These are phyloP conservation scores for Exidia glandulosa DNA, from an alignment of 768 basidiomycete genomes.

Conservation along the genomic window DNA sequence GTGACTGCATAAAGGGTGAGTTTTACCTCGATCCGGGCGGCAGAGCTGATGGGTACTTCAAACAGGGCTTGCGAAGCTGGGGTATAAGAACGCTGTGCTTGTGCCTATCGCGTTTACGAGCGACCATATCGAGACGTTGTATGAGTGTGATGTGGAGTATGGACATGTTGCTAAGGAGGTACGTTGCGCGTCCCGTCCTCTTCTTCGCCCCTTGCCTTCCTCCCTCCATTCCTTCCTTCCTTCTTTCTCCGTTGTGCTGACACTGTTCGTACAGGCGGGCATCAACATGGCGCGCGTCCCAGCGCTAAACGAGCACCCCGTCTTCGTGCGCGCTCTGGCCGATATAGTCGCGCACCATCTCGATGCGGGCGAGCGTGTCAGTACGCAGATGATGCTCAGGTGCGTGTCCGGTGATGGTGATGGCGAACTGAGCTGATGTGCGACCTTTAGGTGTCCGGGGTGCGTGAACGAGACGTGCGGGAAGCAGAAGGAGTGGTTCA, in stretches of 20 bases:
- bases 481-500: slow-evolving; percentile 84
- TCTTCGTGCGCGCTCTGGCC: slow-evolving; percentile 89
- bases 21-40: slow-evolving; percentile 28
- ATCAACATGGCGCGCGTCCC: slow-evolving; percentile 83
- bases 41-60: not conserved
- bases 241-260: not conserved
- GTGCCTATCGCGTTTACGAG: slow-evolving; percentile 98
- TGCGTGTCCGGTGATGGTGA: not conserved
- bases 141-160: slow-evolving; percentile 93
- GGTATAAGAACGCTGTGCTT: slow-evolving; percentile 58
- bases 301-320: slow-evolving; percentile 90
- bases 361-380: slow-evolving; percentile 48
- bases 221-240: not conserved
- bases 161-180: slow-evolving; percentile 85
- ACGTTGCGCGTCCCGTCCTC: slow-evolving; percentile 13
- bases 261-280: slow-evolving; percentile 50
- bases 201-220: not conserved
- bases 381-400: slow-evolving; percentile 70
- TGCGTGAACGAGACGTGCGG: slow-evolving; percentile 85
- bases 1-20: slow-evolving; percentile 83
- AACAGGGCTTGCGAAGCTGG: slow-evolving; percentile 67
- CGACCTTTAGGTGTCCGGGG: slow-evolving; percentile 53
- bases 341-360: slow-evolving; percentile 82
- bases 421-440: not conserved
- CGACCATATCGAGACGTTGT: slow-evolving; percentile 98